These are phyloP conservation scores for Aspergillus amoenus DNA, from an alignment of 2,329 filamentous ascomycete genomes.

Conservation along the genomic window DNA sequence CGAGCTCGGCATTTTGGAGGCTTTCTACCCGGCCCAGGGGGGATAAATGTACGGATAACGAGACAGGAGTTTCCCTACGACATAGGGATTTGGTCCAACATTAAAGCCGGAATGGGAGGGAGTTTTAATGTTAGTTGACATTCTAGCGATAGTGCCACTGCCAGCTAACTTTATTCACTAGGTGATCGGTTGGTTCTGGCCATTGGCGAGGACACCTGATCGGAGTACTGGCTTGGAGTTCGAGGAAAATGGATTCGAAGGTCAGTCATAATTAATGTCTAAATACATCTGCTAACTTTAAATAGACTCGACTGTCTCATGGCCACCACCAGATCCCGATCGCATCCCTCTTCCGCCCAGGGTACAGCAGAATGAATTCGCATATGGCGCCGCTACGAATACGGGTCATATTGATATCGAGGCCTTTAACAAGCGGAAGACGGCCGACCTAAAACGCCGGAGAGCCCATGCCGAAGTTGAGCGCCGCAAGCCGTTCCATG, in stretches of 20 bases:
- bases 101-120: conserved; percentile 60
- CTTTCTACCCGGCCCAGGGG: conserved; percentile 58
- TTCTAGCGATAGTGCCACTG: not conserved
- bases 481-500: conserved; percentile 43
- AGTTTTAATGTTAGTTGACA: conserved; percentile 41
- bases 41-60: conserved; percentile 52
- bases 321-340: conserved; percentile 53
- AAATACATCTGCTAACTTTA: conserved; percentile 1
- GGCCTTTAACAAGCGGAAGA: conserved; percentile 56
- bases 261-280: conserved; percentile 27
- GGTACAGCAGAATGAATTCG: conserved; percentile 5
- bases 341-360: conserved; percentile 42
- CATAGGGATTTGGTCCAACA: conserved; percentile 61
- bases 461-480: conserved; percentile 36
- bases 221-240: conserved; percentile 50
- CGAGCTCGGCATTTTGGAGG: conserved; percentile 54
- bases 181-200: conserved; percentile 61
- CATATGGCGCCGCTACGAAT: conserved; percentile 27
- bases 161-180: conserved; percentile 16
- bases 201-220: conserved; percentile 53
- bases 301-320: conserved; percentile 38
- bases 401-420: conserved; percentile 47
- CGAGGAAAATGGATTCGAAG: conserved; percentile 62
- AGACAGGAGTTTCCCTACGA: conserved; percentile 67
- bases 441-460: conserved; percentile 49